Conservation (phyloP, 2,329 filamentous ascomycete species). For the Tolypocladium paradoxum region DNA sequence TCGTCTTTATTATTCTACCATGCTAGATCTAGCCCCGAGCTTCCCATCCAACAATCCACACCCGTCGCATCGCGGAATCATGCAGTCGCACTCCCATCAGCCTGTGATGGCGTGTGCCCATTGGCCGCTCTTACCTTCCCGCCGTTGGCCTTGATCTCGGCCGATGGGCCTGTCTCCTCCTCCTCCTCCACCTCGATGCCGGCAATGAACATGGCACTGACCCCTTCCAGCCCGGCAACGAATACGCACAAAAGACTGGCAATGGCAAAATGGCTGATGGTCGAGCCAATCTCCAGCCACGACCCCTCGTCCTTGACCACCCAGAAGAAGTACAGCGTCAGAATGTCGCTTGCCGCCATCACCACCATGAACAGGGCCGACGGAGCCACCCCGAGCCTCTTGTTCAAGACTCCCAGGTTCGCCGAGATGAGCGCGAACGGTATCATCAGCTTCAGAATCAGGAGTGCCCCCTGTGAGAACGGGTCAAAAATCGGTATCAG, state of each 20-base stretch:
- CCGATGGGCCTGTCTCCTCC: neutral
- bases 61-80: neutral
- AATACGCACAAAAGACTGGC: conserved; percentile 84
- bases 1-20: neutral
- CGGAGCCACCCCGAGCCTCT: conserved; percentile 70
- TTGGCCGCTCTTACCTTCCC: neutral
- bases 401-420: conserved; percentile 88
- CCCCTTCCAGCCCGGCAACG: conserved; percentile 74
- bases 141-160: neutral
- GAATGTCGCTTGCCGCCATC: conserved; percentile 80
- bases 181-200: conserved; percentile 57
- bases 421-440: conserved; percentile 89
- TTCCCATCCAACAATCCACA: neutral
- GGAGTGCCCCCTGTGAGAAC: conserved; percentile 77
- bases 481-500: conserved; percentile 89
- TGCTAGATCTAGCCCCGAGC: neutral
- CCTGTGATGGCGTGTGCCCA: neutral
- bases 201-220: conserved; percentile 72
- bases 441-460: conserved; percentile 83
- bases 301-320: conserved; percentile 93
- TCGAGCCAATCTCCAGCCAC: conserved; percentile 95
- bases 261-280: conserved; percentile 91
- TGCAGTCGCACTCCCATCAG: neutral
- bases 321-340: conserved; percentile 96
- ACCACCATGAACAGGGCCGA: conserved; percentile 90